phyloP scores from a whole-genome alignment of 1,284 basidiomycete species.

The Anthracocystis panici-leucophaei region DNA sequence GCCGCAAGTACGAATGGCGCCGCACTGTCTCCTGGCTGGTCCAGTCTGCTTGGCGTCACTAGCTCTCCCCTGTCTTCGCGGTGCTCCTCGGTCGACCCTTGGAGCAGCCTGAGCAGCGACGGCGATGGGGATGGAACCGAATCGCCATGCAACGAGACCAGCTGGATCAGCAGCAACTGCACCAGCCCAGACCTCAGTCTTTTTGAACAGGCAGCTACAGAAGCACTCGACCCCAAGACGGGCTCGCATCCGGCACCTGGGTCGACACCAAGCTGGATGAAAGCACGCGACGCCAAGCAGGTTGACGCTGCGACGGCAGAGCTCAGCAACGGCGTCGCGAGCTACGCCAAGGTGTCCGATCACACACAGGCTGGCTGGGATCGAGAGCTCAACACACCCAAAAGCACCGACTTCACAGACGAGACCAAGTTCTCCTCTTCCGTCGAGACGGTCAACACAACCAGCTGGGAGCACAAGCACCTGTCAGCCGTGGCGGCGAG shows the following conservation, averaged over 20 bases:
- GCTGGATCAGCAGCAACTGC: constrained; percentile 58
- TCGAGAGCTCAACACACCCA: constrained; percentile 37
- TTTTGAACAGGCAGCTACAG: constrained; percentile 26
- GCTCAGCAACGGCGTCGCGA: constrained; percentile 7
- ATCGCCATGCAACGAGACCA: constrained; percentile 48
- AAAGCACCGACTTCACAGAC: constrained; percentile 21
- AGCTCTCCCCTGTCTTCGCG: constrained; percentile 53
- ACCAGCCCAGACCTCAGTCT: constrained; percentile 52
- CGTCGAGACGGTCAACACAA: constrained; percentile 40
- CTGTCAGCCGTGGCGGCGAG: constrained; percentile 4
- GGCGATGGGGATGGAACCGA: constrained; percentile 49
- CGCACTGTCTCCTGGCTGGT: constrained; percentile 33
- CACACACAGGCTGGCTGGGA: constrained; percentile 3
- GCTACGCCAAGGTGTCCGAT: neutral
- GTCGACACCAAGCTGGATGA: constrained; percentile 10
- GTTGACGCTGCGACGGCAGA: constrained; percentile 4
- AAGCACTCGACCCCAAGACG: constrained; percentile 19
- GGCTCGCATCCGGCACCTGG: constrained; percentile 11
- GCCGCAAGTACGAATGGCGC: neutral
- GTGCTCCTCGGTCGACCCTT: constrained; percentile 55
- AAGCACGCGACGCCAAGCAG: constrained; percentile 7
- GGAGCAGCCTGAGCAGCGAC: constrained; percentile 56
- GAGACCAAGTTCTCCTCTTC: constrained; percentile 44
- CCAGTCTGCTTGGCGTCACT: constrained; percentile 23
- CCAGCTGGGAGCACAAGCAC: constrained; percentile 27